Conservation (phyloP, 192 early-diverging fungal genomes). For the Entomortierella lignicola region DNA sequence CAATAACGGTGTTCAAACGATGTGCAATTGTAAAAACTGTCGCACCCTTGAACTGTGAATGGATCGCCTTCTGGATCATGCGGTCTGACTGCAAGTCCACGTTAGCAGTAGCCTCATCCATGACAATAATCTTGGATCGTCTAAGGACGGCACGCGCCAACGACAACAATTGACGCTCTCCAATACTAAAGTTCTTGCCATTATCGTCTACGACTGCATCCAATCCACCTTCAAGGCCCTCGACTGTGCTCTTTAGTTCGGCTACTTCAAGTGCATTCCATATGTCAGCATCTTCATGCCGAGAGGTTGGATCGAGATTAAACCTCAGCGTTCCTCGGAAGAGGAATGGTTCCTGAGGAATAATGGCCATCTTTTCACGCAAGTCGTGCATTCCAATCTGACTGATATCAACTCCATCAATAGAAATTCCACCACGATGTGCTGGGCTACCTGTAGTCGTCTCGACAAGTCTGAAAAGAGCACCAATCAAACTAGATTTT, state of each 20-base stretch:
- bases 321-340: constrained; percentile 67
- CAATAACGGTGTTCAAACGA: constrained; percentile 61
- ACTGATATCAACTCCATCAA: constrained; percentile 76
- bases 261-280: constrained; percentile 78
- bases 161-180: constrained; percentile 77
- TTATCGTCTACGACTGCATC: constrained; percentile 77
- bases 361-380: constrained; percentile 63
- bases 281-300: constrained; percentile 64
- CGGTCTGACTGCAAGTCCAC: constrained; percentile 40
- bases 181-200: constrained; percentile 87
- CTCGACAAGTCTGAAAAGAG: constrained; percentile 78
- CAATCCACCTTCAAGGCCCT: constrained; percentile 69
- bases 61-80: constrained; percentile 52
- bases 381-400: constrained; percentile 67
- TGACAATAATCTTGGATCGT: constrained; percentile 76
- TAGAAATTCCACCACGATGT: constrained; percentile 56
- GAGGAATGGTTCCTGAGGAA: constrained; percentile 74
- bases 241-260: constrained; percentile 72
- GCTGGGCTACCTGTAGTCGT: constrained; percentile 53
- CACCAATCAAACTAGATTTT: constrained; percentile 62
- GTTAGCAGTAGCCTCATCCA: constrained; percentile 52
- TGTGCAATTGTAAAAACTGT: constrained; percentile 73
- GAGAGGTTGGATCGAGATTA: constrained; percentile 66
- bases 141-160: constrained; percentile 77
- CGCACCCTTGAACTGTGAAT: constrained; percentile 33